Base-by-base conservation (phyloP, 2,329 filamentous ascomycete species). In the Catunica adiposa region DNA sequence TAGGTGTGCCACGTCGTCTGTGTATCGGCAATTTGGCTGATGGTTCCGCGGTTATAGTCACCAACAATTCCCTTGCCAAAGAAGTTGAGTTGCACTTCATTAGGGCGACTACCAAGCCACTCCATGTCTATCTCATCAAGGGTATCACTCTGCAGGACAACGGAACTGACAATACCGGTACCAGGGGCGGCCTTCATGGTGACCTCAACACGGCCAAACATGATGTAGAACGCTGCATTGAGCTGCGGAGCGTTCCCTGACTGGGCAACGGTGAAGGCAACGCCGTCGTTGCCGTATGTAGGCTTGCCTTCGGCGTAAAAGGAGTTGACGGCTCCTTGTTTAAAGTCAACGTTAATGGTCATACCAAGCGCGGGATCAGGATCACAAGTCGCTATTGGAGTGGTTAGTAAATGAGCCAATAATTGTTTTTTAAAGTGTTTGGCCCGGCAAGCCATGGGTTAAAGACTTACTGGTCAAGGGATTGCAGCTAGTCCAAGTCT, bases 121-220 rank as follows among this genome's bases (percentile, higher is more conserved):
- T 98, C 92, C 73, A 90, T 86, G 68, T 98, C 92, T 64, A 98
- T 94, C 72, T 98, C 92, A 69, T 98, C 92, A 47, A 96, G 77
- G 63, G 80, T 79, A 67, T 97, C 90, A 14, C 89, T 96, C 70
- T 94, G 83, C 61, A 98, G 73, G 7, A 98, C 88, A 11, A 92
- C 77, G 48, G 88, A 92, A 68, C 87, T 95, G 61, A 98, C 89
- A 63, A 98, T 96, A 58, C 92, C 92, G 8, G 79, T 82, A 6
- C 92, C 92, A 0, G 89, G 83, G 8, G 92, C 89, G 25, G 87
- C 82, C 70, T 90, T 89, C 73, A 96, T 77, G 31, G 80, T 83
- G 62, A 89, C 79, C 61, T 94, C 85, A 65, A 96, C 86, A 60
- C 83, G 85, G 62, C 92, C 92, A 67, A 96, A 98, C 92, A 98